Evolutionary conservation across 306 rosid species (phyloP), one percentile per base, ranked within the genome.

Genomic region (Oxytropis ochrocephala): DNA sequence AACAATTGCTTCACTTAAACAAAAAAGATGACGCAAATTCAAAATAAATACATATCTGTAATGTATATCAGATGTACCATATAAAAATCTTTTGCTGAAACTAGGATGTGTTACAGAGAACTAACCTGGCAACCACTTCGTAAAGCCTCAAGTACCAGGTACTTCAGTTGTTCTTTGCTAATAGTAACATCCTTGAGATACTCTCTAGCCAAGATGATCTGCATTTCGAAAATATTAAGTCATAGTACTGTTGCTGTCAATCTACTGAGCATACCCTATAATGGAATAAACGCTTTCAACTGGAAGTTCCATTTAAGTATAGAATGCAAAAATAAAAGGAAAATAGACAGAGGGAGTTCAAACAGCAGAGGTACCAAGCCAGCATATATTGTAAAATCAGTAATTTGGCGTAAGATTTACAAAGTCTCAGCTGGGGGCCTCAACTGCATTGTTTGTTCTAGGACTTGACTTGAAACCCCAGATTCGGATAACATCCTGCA

Each of bases 51-150:
- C 59, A 36, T 38, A 67, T 48, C 50, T 32, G 11, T 12, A 27
- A 64, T 7, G 4, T 19, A 70, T 39, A 72, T 64, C 62, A 17
- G 43, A 50, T 73, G 32, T 36, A 73, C 29, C 51, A 58, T 58
- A 60, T 66, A 68, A 67, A 69, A 49, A 38, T 6, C 2, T 67
- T 54, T 30, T 48, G 13, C 44, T 17, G 13, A 79, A 72, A 35
- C 33, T 43, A 77, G 67, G 59, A 70, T 21, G 27, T 63, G 64
- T 78, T 62, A 42, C 32, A 58, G 57, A 29, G 81, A 50, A 62
- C 33, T 72, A 81, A 94, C 98, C 97, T 90, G 96, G 83, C 96
- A 89, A 80, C 95, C 96, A 86, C 98, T 96, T 68, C 98, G 88
- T 44, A 90, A 74, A 72, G 98, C 89, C 83, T 94, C 98, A 83